These are phyloP conservation scores for Leishmania braziliensis DNA, from an alignment of 208 protist genomes.

Conservation along the genomic window DNA sequence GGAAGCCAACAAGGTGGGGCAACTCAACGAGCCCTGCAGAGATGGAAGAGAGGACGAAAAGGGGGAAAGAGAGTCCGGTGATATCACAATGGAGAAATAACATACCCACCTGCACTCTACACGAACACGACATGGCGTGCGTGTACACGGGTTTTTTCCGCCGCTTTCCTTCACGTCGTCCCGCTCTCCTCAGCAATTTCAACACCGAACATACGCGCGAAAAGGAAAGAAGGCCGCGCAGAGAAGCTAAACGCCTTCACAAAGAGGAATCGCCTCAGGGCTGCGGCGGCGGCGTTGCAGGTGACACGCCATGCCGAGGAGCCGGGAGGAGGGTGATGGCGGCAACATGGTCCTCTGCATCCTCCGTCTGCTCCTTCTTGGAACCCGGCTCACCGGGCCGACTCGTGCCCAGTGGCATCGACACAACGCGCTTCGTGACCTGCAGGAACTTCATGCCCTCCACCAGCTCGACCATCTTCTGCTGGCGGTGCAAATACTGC, in stretches of 20 bases:
- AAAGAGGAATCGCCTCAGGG: background rate
- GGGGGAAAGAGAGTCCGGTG: background rate
- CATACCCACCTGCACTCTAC: too few relatives aligned
- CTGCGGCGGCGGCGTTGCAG: background rate
- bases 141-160: background rate
- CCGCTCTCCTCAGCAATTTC: background rate
- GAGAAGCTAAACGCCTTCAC: background rate
- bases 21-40: background rate
- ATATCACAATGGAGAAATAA: background rate
- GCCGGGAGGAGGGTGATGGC: conserved; percentile 2
- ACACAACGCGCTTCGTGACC: conserved; percentile 28
- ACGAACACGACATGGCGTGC: background rate
- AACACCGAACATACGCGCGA: background rate
- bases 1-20: background rate
- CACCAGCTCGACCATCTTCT: conserved; percentile 47
- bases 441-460: conserved; percentile 53
- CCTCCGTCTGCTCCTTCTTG: conserved; percentile 5
- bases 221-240: too few relatives aligned
- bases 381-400: background rate
- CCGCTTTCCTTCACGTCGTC: background rate
- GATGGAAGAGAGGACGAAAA: background rate
- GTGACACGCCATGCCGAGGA: background rate
- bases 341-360: conserved; percentile 6
- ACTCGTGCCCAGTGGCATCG: conserved; percentile 14
- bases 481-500: conserved; percentile 39